A percentile compares a stretch with the other conserved stretches of the same genome.
Evolutionary conservation across 2,329 filamentous ascomycete genomes (phyloP).

Genomic region (Westerdykella sp.): DNA sequence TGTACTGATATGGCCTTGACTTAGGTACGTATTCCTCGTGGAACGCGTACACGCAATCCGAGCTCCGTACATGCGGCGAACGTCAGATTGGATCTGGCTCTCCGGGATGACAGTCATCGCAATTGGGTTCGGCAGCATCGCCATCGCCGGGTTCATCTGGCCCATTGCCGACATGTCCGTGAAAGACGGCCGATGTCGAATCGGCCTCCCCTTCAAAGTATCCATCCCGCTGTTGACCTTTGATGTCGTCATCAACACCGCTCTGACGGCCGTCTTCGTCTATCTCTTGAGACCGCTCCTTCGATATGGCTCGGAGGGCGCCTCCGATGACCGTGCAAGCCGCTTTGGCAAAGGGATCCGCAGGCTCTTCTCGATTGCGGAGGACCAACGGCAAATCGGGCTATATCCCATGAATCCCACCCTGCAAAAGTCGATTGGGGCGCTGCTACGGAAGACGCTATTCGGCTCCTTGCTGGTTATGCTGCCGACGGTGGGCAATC

Average conservation of each 20-base stretch:
- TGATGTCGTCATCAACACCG: slow-evolving; percentile 35
- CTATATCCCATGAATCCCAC: slow-evolving; percentile 12
- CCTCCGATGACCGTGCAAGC: slow-evolving; percentile 8
- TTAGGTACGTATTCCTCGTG: slow-evolving; percentile 39
- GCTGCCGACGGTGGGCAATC: slow-evolving; percentile 36
- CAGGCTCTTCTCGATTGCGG: slow-evolving; percentile 5
- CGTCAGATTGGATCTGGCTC: slow-evolving; percentile 34
- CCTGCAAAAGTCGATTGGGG: slow-evolving; percentile 19
- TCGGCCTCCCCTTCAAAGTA: slow-evolving; percentile 35
- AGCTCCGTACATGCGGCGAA: slow-evolving; percentile 25
- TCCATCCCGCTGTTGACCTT: slow-evolving; percentile 34
- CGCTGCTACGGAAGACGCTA: slow-evolving; percentile 24
- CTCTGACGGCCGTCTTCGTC: slow-evolving; percentile 38
- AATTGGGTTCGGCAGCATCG: slow-evolving; percentile 26
- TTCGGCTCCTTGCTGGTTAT: slow-evolving; percentile 35
- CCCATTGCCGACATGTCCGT: slow-evolving; percentile 28
- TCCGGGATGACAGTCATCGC: slow-evolving; percentile 19
- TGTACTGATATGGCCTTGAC: not conserved
- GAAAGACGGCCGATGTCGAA: slow-evolving; percentile 32
- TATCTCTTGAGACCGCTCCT: slow-evolving; percentile 31
- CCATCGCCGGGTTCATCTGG: slow-evolving; percentile 21
- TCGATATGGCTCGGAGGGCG: slow-evolving; percentile 8
- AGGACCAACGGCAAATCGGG: slow-evolving; percentile 2
- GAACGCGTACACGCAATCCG: slow-evolving; percentile 38
- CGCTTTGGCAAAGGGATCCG: slow-evolving; percentile 11